Base-by-base conservation (phyloP, 345 rosid genomes). In the Citropsis articulata region DNA sequence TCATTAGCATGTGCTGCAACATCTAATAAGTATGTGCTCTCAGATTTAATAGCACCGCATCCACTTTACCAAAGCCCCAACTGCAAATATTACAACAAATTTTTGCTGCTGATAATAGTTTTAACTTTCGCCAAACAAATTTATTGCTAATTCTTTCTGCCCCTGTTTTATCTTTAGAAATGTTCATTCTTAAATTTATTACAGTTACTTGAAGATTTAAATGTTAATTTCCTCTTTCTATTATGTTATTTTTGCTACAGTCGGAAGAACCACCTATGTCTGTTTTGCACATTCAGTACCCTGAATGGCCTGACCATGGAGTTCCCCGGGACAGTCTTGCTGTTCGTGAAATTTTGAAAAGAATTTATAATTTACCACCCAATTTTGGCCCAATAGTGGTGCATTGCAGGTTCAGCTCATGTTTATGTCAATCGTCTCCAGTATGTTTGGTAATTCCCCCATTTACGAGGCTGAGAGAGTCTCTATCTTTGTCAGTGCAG, bases 261-360 rank as follows among this genome's bases (percentile, higher is more conserved):
- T 78, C 91, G 18, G 92, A 88, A 83, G 90, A 89, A 75, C 88
- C 82, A 25, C 88, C 94, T 0, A 21, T 84, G 80, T 88, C 94
- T 22, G 95, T 90, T 80, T 76, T 96, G 86, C 99, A 92, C 74
- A 85, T 96, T 82, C 93, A 89, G 77, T 96, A 91, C 86, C 90
- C 94, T 22, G 98, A 96, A 40, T 94, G 99, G 99, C 99, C 98
- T 80, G 99, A 96, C 81, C 97, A 94, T 80, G 99, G 99, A 84
- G 98, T 94, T 86, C 98, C 99, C 38, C 77, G 22, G 40, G 91
- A 91, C 77, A 91, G 97, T 3, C 6, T 80, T 33, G 91, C 91
- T 61, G 97, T 91, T 70, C 94, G 97, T 77, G 94, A 94, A 83
- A 96, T 96, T 71, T 86, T 92, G 16, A 90, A 83, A 86, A 86